Evolutionary conservation across 2,329 filamentous ascomycete genomes (phyloP).

Genomic region (Cordyceps cateniannulata): DNA sequence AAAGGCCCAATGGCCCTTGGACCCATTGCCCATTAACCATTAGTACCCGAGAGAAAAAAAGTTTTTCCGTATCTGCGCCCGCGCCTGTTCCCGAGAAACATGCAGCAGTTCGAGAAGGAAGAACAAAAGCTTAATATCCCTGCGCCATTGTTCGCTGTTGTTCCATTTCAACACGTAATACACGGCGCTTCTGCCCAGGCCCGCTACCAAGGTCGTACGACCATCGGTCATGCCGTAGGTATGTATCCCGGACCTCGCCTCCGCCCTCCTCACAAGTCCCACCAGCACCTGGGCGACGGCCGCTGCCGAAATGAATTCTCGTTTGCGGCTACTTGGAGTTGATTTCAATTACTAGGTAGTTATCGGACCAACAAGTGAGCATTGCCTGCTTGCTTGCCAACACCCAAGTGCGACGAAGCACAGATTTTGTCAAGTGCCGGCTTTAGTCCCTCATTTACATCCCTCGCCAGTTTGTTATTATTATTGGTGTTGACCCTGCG

Average conservation of each 20-base stretch:
- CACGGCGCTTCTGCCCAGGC: background rate
- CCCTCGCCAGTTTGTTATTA: background rate
- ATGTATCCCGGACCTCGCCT: background rate
- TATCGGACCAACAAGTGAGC: background rate
- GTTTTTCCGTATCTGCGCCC: background rate
- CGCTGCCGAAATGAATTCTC: background rate
- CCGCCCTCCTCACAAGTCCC: background rate
- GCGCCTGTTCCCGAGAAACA: background rate
- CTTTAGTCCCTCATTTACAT: background rate
- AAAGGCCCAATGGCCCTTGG: background rate
- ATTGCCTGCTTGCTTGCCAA: too few relatives aligned
- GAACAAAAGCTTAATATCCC: background rate
- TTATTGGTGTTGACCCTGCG: too few relatives aligned
- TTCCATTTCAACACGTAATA: background rate
- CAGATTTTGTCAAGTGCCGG: background rate
- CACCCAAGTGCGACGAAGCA: background rate
- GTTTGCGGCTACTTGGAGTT: background rate
- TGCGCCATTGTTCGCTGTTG: background rate
- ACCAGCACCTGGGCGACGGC: background rate
- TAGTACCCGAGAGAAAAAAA: background rate
- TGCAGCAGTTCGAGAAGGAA: background rate
- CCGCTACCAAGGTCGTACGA: background rate
- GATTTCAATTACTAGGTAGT: background rate
- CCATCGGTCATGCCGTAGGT: slow-evolving; percentile 3
- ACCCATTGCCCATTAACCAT: too few relatives aligned